Base-by-base conservation (phyloP, 768 basidiomycete genomes). In the Pulveroboletus ravenelii region DNA sequence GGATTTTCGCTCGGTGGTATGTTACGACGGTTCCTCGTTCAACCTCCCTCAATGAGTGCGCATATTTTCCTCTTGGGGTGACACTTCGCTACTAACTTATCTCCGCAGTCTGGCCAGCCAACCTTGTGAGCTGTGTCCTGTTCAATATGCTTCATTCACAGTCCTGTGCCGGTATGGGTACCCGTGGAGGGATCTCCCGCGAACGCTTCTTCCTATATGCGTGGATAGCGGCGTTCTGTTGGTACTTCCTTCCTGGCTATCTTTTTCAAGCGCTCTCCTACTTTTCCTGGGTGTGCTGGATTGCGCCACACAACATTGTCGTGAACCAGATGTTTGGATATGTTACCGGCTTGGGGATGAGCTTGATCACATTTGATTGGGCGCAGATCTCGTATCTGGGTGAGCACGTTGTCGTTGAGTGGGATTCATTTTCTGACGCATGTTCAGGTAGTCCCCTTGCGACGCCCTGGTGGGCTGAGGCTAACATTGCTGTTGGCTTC, bases 381-480 rank as follows among this genome's bases (percentile, higher is more conserved):
- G 73, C 82, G 3, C 84, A 87, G 64, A 80, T 85, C 52, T 52
- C 68, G 9, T 73, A 62, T 50, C 62, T 69, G 7, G 62, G 66
- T 43, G 47, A 45, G 44, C 25, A 8, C 23, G 0, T 47, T 10
- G 25, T 29, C 12, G 9, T 43, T n/a, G 20, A 3, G 14, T 7
- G 20, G 12, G 10, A 27, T 41, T 31, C 12, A 8, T 37, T 34
- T 42, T 8, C 5, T 54, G 18, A 48, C 14, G 12, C 25, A 0
- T 41, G 14, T 31, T 17, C 37, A 65, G 66, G 51, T 10, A 70
- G 60, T 20, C 89, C 89, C 0, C 79, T 91, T 41, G 82, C 85
- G 6, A 81, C 85, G 10, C 89, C 89, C 2, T 91, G 87, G 86
- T 89, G 86, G 86, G 86, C 85, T 3, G 80, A 84, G 62, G 86